Percentiles rank a stretch among this genome's conserved stretches.
Conservation (phyloP, 2,329 filamentous ascomycete species). For the Fonsecaea monophora region DNA sequence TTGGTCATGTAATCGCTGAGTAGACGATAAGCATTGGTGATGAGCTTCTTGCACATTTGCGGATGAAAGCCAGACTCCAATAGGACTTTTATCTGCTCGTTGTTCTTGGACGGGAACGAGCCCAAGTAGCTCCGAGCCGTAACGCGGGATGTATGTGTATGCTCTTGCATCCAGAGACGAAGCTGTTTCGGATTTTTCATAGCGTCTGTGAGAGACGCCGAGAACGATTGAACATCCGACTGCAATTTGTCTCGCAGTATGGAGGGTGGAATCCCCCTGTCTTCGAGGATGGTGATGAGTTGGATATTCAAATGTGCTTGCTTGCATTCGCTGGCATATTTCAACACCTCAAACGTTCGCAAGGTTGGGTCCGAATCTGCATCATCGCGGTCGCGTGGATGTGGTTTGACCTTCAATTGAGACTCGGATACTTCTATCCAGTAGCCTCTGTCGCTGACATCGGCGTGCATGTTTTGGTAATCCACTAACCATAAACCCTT, state of each 20-base stretch:
- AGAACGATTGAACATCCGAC: constrained; percentile 46
- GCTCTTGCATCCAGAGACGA: constrained; percentile 37
- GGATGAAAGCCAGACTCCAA: constrained; percentile 55
- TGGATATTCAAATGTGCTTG: constrained; percentile 55
- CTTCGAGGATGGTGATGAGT: constrained; percentile 62
- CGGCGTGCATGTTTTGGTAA: constrained; percentile 21
- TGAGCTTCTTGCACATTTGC: constrained; percentile 49
- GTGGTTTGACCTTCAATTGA: constrained; percentile 63
- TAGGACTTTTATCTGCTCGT: constrained; percentile 48
- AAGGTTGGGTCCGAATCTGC: constrained; percentile 49
- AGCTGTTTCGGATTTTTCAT: constrained; percentile 26
- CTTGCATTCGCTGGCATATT: constrained; percentile 42
- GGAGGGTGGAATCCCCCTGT: constrained; percentile 56
- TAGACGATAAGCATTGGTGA: constrained; percentile 44
- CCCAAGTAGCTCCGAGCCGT: constrained; percentile 40
- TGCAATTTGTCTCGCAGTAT: constrained; percentile 53
- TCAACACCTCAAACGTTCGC: constrained; percentile 64
- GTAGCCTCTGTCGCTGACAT: constrained; percentile 45
- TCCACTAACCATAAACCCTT: constrained; percentile 69
- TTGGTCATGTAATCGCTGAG: constrained; percentile 50
- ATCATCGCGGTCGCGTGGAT: constrained; percentile 46
- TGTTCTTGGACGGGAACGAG: constrained; percentile 46
- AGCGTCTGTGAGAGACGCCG: constrained; percentile 43
- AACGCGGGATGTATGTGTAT: constrained; percentile 2
- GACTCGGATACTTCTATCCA: constrained; percentile 65